Percentiles rank a stretch among this genome's conserved stretches.
These are phyloP conservation scores for Yamagishiella unicocca DNA, from an alignment of 139 green algal genomes.

Conservation along the genomic window DNA sequence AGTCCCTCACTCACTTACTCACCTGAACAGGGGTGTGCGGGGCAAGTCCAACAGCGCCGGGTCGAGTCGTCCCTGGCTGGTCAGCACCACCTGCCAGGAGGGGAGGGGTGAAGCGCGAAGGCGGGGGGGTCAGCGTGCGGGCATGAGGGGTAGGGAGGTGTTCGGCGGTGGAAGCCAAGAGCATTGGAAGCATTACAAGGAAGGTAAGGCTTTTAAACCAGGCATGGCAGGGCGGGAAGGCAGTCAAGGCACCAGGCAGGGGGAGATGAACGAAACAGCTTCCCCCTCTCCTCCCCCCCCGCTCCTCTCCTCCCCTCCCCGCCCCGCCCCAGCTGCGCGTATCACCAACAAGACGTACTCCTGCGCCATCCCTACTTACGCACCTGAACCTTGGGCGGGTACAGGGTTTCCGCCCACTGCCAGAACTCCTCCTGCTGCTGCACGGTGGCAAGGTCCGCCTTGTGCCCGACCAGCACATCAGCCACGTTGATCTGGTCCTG, in stretches of 20 bases:
- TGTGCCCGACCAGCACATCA: constrained; percentile 70
- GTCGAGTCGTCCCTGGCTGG: not conserved
- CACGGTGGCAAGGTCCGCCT: constrained; percentile 59
- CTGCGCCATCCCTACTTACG: not conserved
- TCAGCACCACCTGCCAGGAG: constrained; percentile 14
- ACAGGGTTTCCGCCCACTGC: constrained; percentile 51
- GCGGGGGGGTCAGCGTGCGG: not conserved
- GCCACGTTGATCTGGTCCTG: constrained; percentile 69
- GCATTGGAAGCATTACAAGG: not conserved
- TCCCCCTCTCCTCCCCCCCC: not conserved
- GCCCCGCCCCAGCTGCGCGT: not conserved
- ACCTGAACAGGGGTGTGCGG: constrained; percentile 35
- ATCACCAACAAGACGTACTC: too few relatives aligned
- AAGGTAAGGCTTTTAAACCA: too few relatives aligned
- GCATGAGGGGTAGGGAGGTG: not conserved
- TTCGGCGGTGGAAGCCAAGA: not conserved
- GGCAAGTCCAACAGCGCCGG: constrained; percentile 38
- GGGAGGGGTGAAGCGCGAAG: not conserved
- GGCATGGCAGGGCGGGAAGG: too few relatives aligned
- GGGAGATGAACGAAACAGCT: not conserved
- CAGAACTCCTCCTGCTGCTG: constrained; percentile 46
- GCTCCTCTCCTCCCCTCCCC: not conserved
- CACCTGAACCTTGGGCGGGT: constrained; percentile 66
- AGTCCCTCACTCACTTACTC: too few relatives aligned
- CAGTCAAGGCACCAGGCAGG: not conserved